Conservation (phyloP, 148 eudicot genomes). For the Mesembryanthemum crystallinum region DNA sequence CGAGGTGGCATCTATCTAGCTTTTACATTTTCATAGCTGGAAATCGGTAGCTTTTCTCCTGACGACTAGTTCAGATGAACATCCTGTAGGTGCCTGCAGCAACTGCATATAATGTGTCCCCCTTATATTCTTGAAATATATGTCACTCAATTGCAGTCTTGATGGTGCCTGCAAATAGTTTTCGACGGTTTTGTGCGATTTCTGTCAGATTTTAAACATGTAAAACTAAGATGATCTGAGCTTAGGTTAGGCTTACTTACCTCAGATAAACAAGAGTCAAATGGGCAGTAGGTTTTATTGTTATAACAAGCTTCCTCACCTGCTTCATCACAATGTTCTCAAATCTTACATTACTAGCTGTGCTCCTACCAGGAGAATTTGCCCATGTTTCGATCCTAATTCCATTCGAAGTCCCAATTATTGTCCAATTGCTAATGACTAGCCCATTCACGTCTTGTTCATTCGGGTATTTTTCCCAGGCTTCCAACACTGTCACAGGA, state of each 20-base stretch:
- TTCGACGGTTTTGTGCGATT: too few relatives aligned
- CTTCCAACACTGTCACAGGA: conserved; percentile 53
- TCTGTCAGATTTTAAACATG: too few relatives aligned
- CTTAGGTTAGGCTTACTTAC: conserved; percentile 8
- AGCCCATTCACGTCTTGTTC: conserved; percentile 50
- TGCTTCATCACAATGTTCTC: conserved; percentile 53
- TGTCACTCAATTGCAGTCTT: conserved; percentile 44
- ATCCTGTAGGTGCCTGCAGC: too few relatives aligned
- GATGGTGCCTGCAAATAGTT: conserved; percentile 44
- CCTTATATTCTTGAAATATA: conserved; percentile 45
- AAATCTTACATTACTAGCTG: conserved; percentile 44
- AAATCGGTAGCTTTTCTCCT: conserved; percentile 28
- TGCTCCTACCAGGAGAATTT: conserved; percentile 38
- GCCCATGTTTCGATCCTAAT: conserved; percentile 68
- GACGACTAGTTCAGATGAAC: conserved; percentile 37
- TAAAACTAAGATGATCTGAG: too few relatives aligned
- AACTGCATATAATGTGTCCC: conserved; percentile 43
- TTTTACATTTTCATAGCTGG: conserved; percentile 43
- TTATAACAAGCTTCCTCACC: conserved; percentile 53
- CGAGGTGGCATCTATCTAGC: conserved; percentile 56
- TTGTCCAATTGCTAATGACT: conserved; percentile 38
- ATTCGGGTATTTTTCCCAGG: conserved; percentile 47
- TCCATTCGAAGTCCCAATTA: conserved; percentile 47
- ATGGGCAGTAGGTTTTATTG: conserved; percentile 53
- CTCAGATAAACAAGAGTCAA: conserved; percentile 40